Percentiles rank a stretch among this genome's conserved stretches.
phyloP scores from a whole-genome alignment of 148 eudicot genomes.

The Vaccinium myrtillus region DNA sequence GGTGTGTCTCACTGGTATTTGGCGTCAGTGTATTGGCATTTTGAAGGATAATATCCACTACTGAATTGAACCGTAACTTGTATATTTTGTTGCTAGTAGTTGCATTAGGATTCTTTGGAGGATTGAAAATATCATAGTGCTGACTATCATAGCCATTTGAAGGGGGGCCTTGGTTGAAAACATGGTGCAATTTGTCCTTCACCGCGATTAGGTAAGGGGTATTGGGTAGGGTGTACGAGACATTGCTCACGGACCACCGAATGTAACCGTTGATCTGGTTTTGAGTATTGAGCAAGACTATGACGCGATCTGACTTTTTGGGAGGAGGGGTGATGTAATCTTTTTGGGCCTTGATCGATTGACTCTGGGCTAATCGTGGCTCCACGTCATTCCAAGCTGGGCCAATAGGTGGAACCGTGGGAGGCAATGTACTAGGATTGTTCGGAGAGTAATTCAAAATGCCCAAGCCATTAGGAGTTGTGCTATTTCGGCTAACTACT shows the following conservation, averaged over 20 bases:
- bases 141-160: conserved; percentile 41
- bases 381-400: conserved; percentile 55
- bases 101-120: conserved; percentile 38
- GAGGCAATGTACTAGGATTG: conserved; percentile 39
- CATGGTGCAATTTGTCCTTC: conserved; percentile 42
- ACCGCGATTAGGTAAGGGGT: conserved; percentile 78
- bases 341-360: conserved; percentile 44
- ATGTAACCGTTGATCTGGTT: conserved; percentile 39
- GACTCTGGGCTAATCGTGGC: conserved; percentile 50
- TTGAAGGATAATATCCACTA: conserved; percentile 67
- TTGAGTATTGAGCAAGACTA: conserved; percentile 77
- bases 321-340: conserved; percentile 54
- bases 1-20: conserved; percentile 80
- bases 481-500: conserved; percentile 51
- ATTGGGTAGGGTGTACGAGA: conserved; percentile 61
- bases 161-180: conserved; percentile 56
- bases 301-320: conserved; percentile 39
- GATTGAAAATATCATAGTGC: no score
- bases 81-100: conserved; percentile 57
- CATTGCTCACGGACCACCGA: conserved; percentile 54
- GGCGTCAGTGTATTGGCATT: conserved; percentile 82
- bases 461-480: conserved; percentile 63
- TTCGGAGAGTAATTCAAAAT: conserved; percentile 72
- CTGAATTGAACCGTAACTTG: conserved; percentile 44
- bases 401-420: conserved; percentile 55